Evolutionary conservation across 2,329 filamentous ascomycete species (phyloP), one percentile per base, ranked within the genome.

Genomic region (Sclerotinia minor): DNA sequence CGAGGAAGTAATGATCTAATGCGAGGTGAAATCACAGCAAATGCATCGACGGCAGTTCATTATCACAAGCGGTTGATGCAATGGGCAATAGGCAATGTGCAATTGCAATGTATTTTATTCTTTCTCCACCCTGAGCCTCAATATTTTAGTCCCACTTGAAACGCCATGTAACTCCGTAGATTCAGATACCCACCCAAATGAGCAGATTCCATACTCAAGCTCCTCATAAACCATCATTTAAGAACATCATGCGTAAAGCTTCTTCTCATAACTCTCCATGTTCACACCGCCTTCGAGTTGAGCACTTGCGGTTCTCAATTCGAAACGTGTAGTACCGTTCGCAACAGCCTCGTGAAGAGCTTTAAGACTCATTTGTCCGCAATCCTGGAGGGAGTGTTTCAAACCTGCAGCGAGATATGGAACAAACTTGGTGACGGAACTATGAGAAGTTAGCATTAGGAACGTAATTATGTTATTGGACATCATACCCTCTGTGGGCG

Each of bases 241-340:
- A 52, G 35, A 50, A 38, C 17, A 64, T 68, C 88, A 97, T 76
- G 93, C 92, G 82, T 96, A 99, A 74, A 99, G 90, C 87, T 98
- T 99, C 91, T 99, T 99, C 85, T 98, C 95, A 79, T 96, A 98
- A 79, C 92, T 94, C 84, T 98, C 93, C 85, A 99, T 93, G 83
- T 98, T 96, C 70, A 99, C 94, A 78, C 94, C 95, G 72, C 95
- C 95, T 84, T 99, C 95, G 69, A 96, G 86, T 86, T 97, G 93
- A 63, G 95, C 95, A 80, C 93, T 97, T 69, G 93, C 91, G 70
- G 93, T 98, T 75, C 95, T 87, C 77, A 98, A 85, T 84, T 99
- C 95, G 78, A 99, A 99, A 76, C 95, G 88, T 67, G 97, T 89
- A 61, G 82, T 87, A 70, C 94, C 92, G 44, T 87, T 84, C 73